Conservation (phyloP, 2,329 filamentous ascomycete genomes). For the Paracorniculantispora psalliotae region DNA sequence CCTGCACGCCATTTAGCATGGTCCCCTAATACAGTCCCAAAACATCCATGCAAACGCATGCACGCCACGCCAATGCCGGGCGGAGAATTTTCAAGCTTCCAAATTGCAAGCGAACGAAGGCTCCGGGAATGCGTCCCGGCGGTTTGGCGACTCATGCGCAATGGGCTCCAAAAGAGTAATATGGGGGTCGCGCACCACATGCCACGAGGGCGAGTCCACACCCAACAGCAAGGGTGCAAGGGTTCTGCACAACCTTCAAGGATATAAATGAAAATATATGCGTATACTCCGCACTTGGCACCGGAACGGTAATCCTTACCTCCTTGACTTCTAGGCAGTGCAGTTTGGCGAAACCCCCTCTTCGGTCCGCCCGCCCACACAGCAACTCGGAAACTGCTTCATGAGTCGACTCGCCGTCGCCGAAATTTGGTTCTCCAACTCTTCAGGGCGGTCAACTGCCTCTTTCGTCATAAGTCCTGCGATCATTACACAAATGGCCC, state of each 20-base stretch:
- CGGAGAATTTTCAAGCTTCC: slow-evolving; percentile 1
- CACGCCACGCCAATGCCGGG: neutral
- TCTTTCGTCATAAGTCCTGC: neutral
- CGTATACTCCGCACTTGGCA: neutral
- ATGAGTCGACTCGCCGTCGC: neutral
- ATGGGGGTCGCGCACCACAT: neutral
- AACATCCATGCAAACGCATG: neutral
- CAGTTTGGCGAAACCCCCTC: neutral
- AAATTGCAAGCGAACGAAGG: neutral
- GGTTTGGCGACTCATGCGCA: neutral
- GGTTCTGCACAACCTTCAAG: neutral
- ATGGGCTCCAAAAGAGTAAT: neutral
- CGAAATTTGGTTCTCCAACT: neutral
- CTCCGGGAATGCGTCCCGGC: neutral
- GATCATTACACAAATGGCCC: neutral
- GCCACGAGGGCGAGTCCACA: neutral
- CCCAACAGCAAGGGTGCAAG: neutral
- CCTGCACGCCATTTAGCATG: neutral
- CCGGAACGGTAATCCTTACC: neutral
- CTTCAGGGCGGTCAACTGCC: neutral
- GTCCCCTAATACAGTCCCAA: neutral
- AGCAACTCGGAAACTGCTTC: neutral
- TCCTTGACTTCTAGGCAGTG: neutral
- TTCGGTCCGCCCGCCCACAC: neutral
- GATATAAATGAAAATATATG: slow-evolving; percentile 1